Base-by-base conservation (phyloP, 306 rosid species). In the Sophora flavescens region DNA sequence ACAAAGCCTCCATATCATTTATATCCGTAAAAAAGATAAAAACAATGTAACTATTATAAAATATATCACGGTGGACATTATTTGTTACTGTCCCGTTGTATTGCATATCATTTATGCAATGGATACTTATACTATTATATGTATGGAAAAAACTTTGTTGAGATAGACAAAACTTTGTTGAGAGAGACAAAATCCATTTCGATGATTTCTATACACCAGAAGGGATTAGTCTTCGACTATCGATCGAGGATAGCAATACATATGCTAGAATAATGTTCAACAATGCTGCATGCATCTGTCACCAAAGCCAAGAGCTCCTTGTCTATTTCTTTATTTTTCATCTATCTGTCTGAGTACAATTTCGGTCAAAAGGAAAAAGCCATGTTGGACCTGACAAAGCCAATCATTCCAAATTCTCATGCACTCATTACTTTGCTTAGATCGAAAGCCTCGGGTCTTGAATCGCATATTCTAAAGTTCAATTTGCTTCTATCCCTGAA, bases 371-470 rank as follows among this genome's bases (percentile, higher is more conserved):
- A 78, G 77, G 61, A 33, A 66, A 84, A 82, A 74, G 88, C 14
- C 1, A 70, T 74, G 86, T 86, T 87, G 86, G 92, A 89, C 90
- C 83, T 78, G 95, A 89, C 98, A 93, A 89, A 86, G 63, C 87
- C 91, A 88, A 86, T 89, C 74, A 90, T 90, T 79, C 79, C 86
- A 81, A 84, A 84, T 75, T 80, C 90, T 75, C 51, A 68, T 47
- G 73, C 71, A 75, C 81, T 64, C 67, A 81, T 87, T 85, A 67
- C 90, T 87, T 82, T 84, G 84, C 52, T 66, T 78, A 59, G 80
- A 84, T 69, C 81, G 57, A 64, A 70, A 70, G 77, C 83, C 87
- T 83, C 50, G 93, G 84, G 67, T 39, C 64, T 79, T 59, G 91
- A 74, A 82, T 74, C 70, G 70, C 82, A 50, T 79, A 68, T 68